Base-by-base conservation (phyloP, 768 basidiomycete species). In the Tephrocybe sp. region DNA sequence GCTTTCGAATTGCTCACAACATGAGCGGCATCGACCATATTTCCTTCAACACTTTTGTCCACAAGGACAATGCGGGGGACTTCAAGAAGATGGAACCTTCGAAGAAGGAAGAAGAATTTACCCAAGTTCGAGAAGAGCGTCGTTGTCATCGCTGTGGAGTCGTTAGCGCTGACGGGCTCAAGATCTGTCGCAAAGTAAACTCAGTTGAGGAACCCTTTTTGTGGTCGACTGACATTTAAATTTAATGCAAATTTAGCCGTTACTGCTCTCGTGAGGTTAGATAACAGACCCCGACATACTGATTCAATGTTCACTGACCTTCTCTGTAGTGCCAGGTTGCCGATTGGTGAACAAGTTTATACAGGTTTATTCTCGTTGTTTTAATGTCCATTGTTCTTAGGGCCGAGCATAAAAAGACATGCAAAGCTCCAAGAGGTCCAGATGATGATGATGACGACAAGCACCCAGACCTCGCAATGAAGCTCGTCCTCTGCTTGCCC, bases 221-320 rank as follows among this genome's bases (percentile, higher is more conserved):
- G 3, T 32, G 5, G 23, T 23, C 14, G 16, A 23, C 20, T n/a
- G 34, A n/a, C 14, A 32, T n/a, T 19, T 9, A 46, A 26, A 6
- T 7, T 4, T 33, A 53, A 51, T 49, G 55, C 45, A 53, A 53
- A 39, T 47, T 53, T 20, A 43, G 42, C n/a, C 39, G 39, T 10
- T 50, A 56, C 34, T 53, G 51, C 20, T 53, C 51, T 34, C 34
- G 44, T 34, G 43, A 56, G 42, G 55, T 56, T 20, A 43, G 39
- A 23, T 4, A 4, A n/a, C 7, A 11, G n/a, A 9, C 4, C 33
- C 22, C 12, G 4, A 12, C 7, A 13, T 34, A 19, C 32, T 16
- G 38, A 10, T 26, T 16, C 1, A 43, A 16, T 2, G 5, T 4
- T 14, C n/a, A 9, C 20, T 53, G 41, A 48, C 34, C 12, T 33